Conservation (phyloP, 768 basidiomycete species). For the Termitomyces titanicus region DNA sequence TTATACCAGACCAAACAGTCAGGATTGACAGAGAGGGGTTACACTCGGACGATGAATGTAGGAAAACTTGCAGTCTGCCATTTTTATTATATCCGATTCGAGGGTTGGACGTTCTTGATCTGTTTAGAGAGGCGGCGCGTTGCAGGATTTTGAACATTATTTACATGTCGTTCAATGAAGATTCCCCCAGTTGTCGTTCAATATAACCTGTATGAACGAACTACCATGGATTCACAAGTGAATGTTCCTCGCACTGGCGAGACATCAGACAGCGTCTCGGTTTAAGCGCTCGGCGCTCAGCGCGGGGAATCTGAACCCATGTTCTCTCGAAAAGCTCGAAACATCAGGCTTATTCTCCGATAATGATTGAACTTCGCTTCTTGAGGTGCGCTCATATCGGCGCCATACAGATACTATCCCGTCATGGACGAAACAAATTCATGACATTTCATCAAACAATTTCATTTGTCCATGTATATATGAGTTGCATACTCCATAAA, state of each 20-base stretch:
- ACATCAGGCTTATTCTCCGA: not conserved
- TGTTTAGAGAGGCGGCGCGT: too few species aligned
- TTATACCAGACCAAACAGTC: not conserved
- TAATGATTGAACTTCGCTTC: too few species aligned
- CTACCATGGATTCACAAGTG: not conserved
- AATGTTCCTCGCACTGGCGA: not conserved
- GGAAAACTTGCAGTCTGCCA: not conserved
- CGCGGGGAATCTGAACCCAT: too few species aligned
- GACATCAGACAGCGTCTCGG: not conserved
- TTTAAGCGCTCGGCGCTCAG: not conserved
- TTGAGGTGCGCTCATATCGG: not conserved
- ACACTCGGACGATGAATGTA: not conserved
- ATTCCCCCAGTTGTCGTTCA: too few species aligned
- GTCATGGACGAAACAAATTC: not conserved
- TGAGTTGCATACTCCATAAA: too few species aligned
- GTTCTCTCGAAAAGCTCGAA: too few species aligned
- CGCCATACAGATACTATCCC: not conserved
- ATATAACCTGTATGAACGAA: too few species aligned
- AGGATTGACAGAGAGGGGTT: not conserved
- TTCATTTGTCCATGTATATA: not conserved
- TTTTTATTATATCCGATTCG: not conserved
- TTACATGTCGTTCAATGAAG: too few species aligned
- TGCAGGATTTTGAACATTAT: too few species aligned
- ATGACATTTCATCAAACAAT: not conserved
- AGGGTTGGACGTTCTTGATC: too few species aligned